Evolutionary conservation across 2,329 filamentous ascomycete genomes (phyloP), one percentile per base, ranked within the genome.

Genomic region (Fusarium virguliforme): DNA sequence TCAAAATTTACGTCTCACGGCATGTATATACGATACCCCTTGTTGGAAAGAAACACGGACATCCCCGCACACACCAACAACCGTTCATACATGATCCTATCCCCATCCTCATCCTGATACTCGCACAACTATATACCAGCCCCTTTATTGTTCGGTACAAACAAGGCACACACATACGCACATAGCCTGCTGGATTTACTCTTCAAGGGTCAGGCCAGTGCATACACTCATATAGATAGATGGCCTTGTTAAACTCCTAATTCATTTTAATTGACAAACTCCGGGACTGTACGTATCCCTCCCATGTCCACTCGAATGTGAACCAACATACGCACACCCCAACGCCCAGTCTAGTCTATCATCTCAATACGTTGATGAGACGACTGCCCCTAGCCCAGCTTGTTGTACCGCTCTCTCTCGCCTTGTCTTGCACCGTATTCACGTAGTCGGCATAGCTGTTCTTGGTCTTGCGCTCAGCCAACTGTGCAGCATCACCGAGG

Each of bases 381-480:
- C 48, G 8, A 9, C 13, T 18, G 18, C n/a, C 28, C 28, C 61
- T 72, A 76, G 13, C 71, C 71, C 82, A 92, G 81, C 78, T 82
- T 85, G 75, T 89, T 88, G 74, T 89, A 92, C 70, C 91, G 83
- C 78, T 92, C 89, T 92, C 89, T 74, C 90, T 86, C 2, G 91
- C 91, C 78, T 87, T 88, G 60, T 92, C 90, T 77, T 89, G 89
- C 26, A 88, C 89, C 74, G 88, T 87, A 67, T 86, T 87, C 60
- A 92, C 83, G 76, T 92, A 93, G 59, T 88, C 88, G 1, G 84
- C 81, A 71, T 91, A 91, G 40, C 82, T 85, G 40, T 87, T 86
- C 75, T 84, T 86, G 4, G 90, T 92, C 76, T 87, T 86, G 70
- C 87, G 83, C 67, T 87, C 86, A 26, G 90, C 90, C 75, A 92